A percentile compares a stretch with the other conserved stretches of the same genome.
Evolutionary conservation across 371 early-diverging fungal species (phyloP).

Genomic region (Mucor racemosus): DNA sequence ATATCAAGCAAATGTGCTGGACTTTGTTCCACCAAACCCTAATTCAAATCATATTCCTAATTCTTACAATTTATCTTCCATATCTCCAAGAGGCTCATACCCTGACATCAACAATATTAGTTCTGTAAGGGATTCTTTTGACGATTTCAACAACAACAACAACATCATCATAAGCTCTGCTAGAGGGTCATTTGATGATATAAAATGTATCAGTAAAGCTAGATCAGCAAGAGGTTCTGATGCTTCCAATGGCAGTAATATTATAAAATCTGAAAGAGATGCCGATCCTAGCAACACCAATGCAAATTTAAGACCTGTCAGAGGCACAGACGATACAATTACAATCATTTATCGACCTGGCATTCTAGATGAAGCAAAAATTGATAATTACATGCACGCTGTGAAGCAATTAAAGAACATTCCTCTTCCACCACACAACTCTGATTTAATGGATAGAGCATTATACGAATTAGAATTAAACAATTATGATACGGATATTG

Average conservation of each 20-base stretch:
- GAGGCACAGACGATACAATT: slow-evolving; percentile 59
- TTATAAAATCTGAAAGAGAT: too few relatives aligned
- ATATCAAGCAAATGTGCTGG: slow-evolving; percentile 77
- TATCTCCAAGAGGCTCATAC: not conserved
- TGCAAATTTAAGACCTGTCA: slow-evolving; percentile 20
- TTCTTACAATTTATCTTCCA: not conserved
- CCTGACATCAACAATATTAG: not conserved
- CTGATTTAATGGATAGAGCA: slow-evolving; percentile 70
- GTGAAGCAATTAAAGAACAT: slow-evolving; percentile 44
- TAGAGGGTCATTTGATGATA: too few relatives aligned
- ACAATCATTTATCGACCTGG: slow-evolving; percentile 38
- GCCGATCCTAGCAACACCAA: not conserved
- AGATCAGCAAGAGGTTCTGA: too few relatives aligned
- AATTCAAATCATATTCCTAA: not conserved
- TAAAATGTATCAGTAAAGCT: not conserved
- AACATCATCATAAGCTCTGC: too few relatives aligned
- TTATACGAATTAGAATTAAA: slow-evolving; percentile 59
- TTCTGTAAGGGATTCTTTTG: not conserved
- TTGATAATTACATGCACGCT: slow-evolving; percentile 53
- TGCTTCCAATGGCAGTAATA: too few relatives aligned
- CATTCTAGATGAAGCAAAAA: slow-evolving; percentile 26
- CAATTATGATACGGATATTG: slow-evolving; percentile 62
- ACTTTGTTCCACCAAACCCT: slow-evolving; percentile 34
- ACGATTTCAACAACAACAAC: too few relatives aligned
- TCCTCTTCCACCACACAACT: slow-evolving; percentile 48